Evolutionary conservation across 164 flowering plant species (phyloP), one percentile per base, ranked within the genome.

Genomic region (Platanus orientalis): DNA sequence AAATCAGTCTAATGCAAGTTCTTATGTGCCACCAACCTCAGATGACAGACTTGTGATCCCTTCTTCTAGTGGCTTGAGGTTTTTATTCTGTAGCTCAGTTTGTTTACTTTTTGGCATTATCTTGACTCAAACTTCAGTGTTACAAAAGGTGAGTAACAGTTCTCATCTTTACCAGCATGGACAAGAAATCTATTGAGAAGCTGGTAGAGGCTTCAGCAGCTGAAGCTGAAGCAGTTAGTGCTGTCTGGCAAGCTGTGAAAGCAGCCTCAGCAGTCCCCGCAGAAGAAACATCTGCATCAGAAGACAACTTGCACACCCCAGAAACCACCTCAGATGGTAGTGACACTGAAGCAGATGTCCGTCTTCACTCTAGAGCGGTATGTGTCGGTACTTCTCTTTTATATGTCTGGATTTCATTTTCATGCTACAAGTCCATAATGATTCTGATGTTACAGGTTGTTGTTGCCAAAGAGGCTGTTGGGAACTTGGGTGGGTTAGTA

Each of bases 351-450:
- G 83, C 73, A 51, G 97, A 88, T 80, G 99, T 95, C 61, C 90
- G 87, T n/a, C 96, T 95, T 67, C 97, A 92, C 66, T 83, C 96
- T 13, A 85, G 97, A 88, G 99, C 99, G 72, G 99, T 95, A 90
- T 71, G 92, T 75, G 0, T 11, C 58, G n/a, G 58, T 60, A 14
- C 30, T 3, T 44, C 24, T 30, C 25, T 26, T 4, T 47, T 25
- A 36, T 57, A 16, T 66, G 13, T 25, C 19, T 45, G 23, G 63
- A 28, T 50, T 47, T 69, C 45, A 12, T 51, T 30, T 45, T 66
- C 24, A 36, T 48, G 60, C 40, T 65, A 45, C 26, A 64, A 44
- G 50, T 49, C 66, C 40, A 44, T 69, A 32, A 14, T 61, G 29
- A 1, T 71, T 53, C 39, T 61, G 40, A 63, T 70, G 52, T 67